phyloP scores from a whole-genome alignment of 176 grass and related monocot species.

The Phoenix roebelenii region DNA sequence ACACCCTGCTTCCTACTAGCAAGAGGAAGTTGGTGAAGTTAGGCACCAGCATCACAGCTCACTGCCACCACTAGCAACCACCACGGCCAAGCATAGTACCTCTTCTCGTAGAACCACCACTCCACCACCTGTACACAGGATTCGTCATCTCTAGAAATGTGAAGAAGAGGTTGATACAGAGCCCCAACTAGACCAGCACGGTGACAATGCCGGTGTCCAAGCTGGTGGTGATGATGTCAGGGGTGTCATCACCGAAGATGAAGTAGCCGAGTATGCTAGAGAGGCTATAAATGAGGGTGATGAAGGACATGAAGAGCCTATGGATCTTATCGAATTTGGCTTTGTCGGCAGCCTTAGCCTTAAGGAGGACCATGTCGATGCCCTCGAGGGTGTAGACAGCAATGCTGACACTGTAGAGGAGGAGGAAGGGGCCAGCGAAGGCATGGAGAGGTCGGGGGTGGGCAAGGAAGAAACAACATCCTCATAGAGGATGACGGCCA shows the following conservation, averaged over 20 bases:
- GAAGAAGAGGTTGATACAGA: constrained; percentile 99
- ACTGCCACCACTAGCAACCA: constrained; percentile 52
- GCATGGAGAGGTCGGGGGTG: constrained; percentile 34
- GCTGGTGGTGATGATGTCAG: constrained; percentile 95
- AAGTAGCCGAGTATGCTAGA: constrained; percentile 79
- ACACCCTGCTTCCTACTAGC: constrained; percentile 83
- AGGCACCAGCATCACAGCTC: constrained; percentile 64
- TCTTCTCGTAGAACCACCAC: constrained; percentile 54
- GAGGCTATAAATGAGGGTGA: constrained; percentile 65
- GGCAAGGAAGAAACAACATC: constrained; percentile 32
- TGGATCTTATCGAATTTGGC: constrained; percentile 54
- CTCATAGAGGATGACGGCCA: constrained; percentile 73
- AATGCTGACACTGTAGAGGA: constrained; percentile 76
- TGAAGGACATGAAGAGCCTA: constrained; percentile 66
- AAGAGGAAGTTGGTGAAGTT: constrained; percentile 89
- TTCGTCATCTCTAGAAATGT: constrained; percentile 94
- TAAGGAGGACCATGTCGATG: constrained; percentile 78
- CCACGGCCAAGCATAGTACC: constrained; percentile 71
- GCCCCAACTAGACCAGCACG: constrained; percentile 65
- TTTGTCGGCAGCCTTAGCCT: constrained; percentile 70
- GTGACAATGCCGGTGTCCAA: constrained; percentile 64
- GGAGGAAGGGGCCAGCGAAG: constrained; percentile 35
- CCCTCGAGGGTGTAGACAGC: constrained; percentile 89
- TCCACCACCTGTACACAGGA: constrained; percentile 76
- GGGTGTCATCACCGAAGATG: constrained; percentile 67